Base-by-base conservation (phyloP, 352 stramenopile genomes). In the Detonula confervacea region DNA sequence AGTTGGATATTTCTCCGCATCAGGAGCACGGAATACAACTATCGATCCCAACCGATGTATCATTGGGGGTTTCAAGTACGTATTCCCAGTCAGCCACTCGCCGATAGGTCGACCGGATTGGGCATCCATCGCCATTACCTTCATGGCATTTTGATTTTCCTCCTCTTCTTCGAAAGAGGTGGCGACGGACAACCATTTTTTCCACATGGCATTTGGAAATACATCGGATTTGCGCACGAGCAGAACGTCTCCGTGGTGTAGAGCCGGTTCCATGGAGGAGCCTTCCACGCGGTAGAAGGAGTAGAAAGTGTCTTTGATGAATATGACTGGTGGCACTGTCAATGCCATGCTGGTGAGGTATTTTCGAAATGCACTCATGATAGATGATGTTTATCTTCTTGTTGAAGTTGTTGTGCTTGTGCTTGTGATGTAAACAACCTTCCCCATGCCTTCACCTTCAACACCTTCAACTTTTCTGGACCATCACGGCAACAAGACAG, bases 221-320 rank as follows among this genome's bases (percentile, higher is more conserved):
- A 73, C 6, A 62, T 92, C 87, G 3, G 84, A 65, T 65, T 89
- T 92, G 0, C 84, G 73, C 25, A 92, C 80, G 0, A 92, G 27
- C 14, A 92, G 12, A 11, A 89, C 56, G 75, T 92, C 87, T 24
- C 87, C 84, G 51, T 81, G 8, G 7, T 78, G 52, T 22, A 92
- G 51, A 0, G 84, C 60, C 24, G 87, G 87, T 77, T 89, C 83
- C 87, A 91, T 92, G 0, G 81, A 89, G 22, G 62, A 68, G 22
- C 83, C 87, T 30, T 81, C 11, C 12, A 91, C 80, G 22, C 62
- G 24, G 62, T 72, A 82, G 0, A 89, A 39, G 1, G 81, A 89
- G 42, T 86, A 86, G 27, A 90, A 80, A 6, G 46, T 84, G 56
- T 92, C 87, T 52, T 72, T 67, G 11, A 77, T 5, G 27, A 67